Percentiles rank a stretch among this genome's conserved stretches.
phyloP scores from a whole-genome alignment of 108 stramenopile species.

The Cylindrotheca fusiformis region DNA sequence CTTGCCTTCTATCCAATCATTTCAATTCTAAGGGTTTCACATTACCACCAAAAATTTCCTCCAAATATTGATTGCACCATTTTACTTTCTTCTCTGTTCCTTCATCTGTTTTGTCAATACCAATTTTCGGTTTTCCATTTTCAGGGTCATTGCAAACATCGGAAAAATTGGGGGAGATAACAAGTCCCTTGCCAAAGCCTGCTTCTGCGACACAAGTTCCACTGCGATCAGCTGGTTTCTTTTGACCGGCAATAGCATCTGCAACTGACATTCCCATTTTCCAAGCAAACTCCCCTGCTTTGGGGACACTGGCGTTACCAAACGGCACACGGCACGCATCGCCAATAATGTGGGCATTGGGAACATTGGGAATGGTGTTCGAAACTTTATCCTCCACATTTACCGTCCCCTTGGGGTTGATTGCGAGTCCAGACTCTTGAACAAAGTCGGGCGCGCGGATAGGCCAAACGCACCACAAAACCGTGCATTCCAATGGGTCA shows the following conservation, averaged over 20 bases:
- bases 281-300: background rate
- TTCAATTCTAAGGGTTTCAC: background rate
- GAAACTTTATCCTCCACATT: background rate
- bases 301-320: background rate
- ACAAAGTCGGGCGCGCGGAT: background rate
- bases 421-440: background rate
- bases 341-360: background rate
- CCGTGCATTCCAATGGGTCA: background rate
- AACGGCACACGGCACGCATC: background rate
- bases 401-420: background rate
- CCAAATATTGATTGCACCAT: background rate
- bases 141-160: background rate
- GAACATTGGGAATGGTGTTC: background rate
- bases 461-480: background rate
- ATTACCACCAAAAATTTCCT: background rate
- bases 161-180: background rate
- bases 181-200: background rate
- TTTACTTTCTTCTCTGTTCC: background rate
- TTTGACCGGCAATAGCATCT: background rate
- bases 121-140: background rate
- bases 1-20: too few relatives aligned
- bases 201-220: background rate
- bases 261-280: background rate
- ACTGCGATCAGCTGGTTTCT: background rate
- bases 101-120: background rate